These are phyloP conservation scores for Haplosporangium gracile DNA, from an alignment of 192 early-diverging fungal genomes.

Conservation along the genomic window DNA sequence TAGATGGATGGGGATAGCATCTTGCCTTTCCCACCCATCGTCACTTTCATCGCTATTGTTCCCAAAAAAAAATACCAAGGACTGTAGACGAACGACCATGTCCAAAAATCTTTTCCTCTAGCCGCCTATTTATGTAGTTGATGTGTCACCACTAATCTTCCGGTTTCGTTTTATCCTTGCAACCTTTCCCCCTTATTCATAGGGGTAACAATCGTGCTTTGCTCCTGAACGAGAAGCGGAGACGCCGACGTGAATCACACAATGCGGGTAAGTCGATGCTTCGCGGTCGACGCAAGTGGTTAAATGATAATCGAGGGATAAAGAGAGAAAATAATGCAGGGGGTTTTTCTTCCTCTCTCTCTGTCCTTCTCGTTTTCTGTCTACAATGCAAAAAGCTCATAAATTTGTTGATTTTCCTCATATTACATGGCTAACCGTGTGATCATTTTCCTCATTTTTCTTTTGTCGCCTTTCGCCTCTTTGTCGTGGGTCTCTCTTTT, in stretches of 20 bases:
- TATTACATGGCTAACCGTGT: conserved; percentile 5
- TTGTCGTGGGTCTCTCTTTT: not conserved
- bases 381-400: not conserved
- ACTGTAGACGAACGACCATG: not conserved
- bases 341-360: not conserved
- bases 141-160: not conserved
- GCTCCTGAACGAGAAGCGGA: conserved; percentile 78
- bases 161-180: not conserved
- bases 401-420: not conserved
- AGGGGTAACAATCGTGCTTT: conserved; percentile 26
- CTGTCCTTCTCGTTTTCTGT: not conserved
- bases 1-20: not conserved
- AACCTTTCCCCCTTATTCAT: not conserved
- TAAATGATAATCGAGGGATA: not conserved
- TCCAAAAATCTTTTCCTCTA: not conserved
- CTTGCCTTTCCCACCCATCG: not conserved
- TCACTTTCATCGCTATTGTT: not conserved
- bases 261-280: conserved; percentile 72
- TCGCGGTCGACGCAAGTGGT: not conserved
- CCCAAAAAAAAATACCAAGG: not conserved
- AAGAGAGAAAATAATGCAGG: not conserved
- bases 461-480: not conserved
- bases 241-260: conserved; percentile 93
- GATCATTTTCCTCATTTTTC: not conserved
- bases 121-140: not conserved